A percentile compares a stretch with the other conserved stretches of the same genome.
phyloP scores from a whole-genome alignment of 352 stramenopile genomes.

The Pythium phragmitis region DNA sequence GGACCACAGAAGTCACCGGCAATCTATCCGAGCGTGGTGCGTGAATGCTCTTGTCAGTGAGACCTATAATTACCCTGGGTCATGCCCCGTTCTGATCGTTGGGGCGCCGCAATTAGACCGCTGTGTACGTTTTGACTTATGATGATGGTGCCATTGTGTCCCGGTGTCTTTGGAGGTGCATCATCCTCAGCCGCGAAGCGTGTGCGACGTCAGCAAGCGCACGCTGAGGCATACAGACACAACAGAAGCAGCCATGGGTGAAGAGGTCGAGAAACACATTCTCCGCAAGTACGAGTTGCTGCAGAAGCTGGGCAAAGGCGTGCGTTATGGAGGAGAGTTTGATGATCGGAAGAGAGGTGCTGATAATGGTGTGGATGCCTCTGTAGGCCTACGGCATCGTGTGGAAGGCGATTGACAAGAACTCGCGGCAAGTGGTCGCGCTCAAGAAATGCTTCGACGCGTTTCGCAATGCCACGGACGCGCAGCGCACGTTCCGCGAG shows the following conservation, averaged over 20 bases:
- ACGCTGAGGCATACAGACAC: not conserved
- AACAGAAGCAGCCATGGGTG: constrained; percentile 65
- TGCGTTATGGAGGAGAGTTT: constrained; percentile 57
- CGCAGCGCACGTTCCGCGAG: constrained; percentile 94
- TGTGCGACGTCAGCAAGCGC: not conserved
- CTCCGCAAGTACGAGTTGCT: constrained; percentile 92
- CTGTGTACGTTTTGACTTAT: too few species aligned
- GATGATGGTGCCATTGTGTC: not conserved
- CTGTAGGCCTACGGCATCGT: constrained; percentile 93
- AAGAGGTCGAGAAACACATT: constrained; percentile 93
- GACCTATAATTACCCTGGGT: not conserved
- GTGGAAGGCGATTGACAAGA: constrained; percentile 96
- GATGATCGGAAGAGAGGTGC: not conserved
- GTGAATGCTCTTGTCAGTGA: not conserved
- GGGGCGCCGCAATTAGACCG: not conserved
- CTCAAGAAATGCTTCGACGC: constrained; percentile 98
- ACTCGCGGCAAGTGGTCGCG: constrained; percentile 86
- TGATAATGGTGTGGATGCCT: constrained; percentile 1
- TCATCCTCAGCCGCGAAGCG: not conserved
- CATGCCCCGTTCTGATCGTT: not conserved
- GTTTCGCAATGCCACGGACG: constrained; percentile 95
- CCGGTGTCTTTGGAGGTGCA: not conserved
- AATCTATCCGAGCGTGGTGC: not conserved
- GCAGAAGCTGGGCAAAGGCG: constrained; percentile 92
- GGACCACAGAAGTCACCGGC: constrained; percentile 12